Base-by-base conservation (phyloP, 1,284 basidiomycete genomes). In the Irpex sp. region DNA sequence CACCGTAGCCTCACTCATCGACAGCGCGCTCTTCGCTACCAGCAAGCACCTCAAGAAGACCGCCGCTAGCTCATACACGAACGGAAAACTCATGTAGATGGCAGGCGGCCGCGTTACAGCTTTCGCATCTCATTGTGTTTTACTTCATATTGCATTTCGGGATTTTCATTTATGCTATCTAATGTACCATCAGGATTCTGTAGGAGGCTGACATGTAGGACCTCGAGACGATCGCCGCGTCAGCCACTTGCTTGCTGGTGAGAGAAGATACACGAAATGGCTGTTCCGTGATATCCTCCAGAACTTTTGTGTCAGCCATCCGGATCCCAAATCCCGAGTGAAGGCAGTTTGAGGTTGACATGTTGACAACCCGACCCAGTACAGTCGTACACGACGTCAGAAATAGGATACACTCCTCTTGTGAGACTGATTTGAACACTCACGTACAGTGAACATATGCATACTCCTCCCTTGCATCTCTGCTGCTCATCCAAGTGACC, bases 1-100 rank as follows among this genome's bases (percentile, higher is more conserved):
- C 58, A 99, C 97, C 0, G 89, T 99, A 31, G 96, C 96, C 11
- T 91, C 93, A 0, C 81, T 99, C n/a, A 70, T 98, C 58, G 97
- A 99, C 76, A 88, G 92, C 64, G 80, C 92, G 61, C 84, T 97
- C 66, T 98, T 97, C 71, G 88, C 88, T 15, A 88, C 91, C 15
- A 82, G 82, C 55, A 83, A 84, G 63, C 83, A 80, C 44, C 70
- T 93, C 62, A 93, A 91, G 77, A 90, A 88, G 75, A 76, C 77
- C 19, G 74, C 70, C 15, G 73, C 75, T 8, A 19, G 34, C 44
- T 17, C 38, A 66, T 77, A 77, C 64, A 64, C 67, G 13, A 73
- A 75, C 61, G 77, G 80, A 40, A 85, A 85, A 68, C 71, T 84
- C 67, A 81, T 85, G 79, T 85, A 79, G 59, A 51, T 5, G 49